phyloP scores from a whole-genome alignment of 768 basidiomycete genomes.

The Nidularia sp. region DNA sequence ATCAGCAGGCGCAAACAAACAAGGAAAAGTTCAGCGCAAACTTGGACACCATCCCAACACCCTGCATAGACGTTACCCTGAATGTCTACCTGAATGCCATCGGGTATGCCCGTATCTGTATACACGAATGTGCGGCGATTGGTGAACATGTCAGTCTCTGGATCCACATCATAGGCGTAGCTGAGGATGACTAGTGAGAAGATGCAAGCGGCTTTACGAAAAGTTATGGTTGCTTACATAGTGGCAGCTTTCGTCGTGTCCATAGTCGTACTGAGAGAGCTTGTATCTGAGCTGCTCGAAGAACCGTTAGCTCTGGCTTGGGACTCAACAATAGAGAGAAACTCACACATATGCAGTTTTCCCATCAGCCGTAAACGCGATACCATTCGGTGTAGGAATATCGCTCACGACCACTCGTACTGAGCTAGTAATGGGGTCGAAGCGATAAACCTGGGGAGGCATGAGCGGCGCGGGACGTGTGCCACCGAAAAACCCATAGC shows the following conservation, averaged over 20 bases:
- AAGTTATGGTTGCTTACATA: neutral
- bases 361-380: conserved; percentile 60
- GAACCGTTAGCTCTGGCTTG: neutral
- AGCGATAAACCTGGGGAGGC: conserved; percentile 69
- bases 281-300: neutral
- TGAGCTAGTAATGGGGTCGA: conserved; percentile 54
- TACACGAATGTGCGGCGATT: conserved; percentile 63
- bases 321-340: neutral
- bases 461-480: conserved; percentile 60
- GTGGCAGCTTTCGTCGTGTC: neutral
- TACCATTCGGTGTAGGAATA: conserved; percentile 61
- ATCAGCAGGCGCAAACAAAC: neutral
- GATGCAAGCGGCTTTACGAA: neutral
- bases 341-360: conserved; percentile 51
- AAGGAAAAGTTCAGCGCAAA: neutral
- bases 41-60: conserved; percentile 56
- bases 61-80: conserved; percentile 57
- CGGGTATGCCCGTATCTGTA: conserved; percentile 53
- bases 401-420: conserved; percentile 66
- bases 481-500: conserved; percentile 52
- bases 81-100: conserved; percentile 56
- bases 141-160: conserved; percentile 37
- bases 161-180: conserved; percentile 59
- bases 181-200: conserved; percentile 19
- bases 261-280: neutral